Percentiles rank a stretch among this genome's conserved stretches.
Conservation (phyloP, 306 rosid species). For the Castanopsis chinensis region DNA sequence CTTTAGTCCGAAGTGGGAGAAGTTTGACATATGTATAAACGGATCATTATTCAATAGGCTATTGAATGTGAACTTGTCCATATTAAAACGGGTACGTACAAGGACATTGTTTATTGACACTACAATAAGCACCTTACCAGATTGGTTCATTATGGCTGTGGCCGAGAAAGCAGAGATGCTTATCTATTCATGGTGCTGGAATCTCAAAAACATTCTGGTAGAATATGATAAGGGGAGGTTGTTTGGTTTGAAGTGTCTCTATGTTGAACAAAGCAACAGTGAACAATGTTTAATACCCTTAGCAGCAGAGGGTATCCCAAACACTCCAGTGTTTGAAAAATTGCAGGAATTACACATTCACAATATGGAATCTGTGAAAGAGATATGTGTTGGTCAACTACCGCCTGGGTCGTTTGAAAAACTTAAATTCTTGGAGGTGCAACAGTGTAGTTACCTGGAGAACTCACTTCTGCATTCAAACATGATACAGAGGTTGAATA, state of each 20-base stretch:
- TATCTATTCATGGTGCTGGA: neutral
- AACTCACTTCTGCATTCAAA: slow-evolving; percentile 5
- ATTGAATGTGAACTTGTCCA: no score
- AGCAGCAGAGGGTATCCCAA: neutral
- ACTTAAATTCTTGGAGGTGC: slow-evolving; percentile 6
- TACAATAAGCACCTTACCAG: neutral
- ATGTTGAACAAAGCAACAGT: neutral
- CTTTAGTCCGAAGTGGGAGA: no score
- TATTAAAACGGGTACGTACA: no score
- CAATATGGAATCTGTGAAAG: neutral
- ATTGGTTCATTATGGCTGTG: neutral
- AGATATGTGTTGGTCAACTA: neutral
- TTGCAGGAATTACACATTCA: neutral
- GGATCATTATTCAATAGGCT: no score
- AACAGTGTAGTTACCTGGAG: neutral
- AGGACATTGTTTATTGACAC: neutral
- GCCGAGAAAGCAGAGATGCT: neutral
- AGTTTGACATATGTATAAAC: no score
- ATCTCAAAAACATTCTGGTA: neutral
- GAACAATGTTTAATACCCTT: neutral
- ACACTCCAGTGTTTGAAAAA: neutral
- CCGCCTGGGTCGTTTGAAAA: neutral
- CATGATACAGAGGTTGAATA: neutral
- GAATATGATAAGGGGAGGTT: neutral
- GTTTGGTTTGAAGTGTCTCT: neutral